A percentile compares a stretch with the other conserved stretches of the same genome.
These are phyloP conservation scores for Ulota crispa DNA, from an alignment of 225 moss, liverwort and hornwort genomes.

Conservation along the genomic window DNA sequence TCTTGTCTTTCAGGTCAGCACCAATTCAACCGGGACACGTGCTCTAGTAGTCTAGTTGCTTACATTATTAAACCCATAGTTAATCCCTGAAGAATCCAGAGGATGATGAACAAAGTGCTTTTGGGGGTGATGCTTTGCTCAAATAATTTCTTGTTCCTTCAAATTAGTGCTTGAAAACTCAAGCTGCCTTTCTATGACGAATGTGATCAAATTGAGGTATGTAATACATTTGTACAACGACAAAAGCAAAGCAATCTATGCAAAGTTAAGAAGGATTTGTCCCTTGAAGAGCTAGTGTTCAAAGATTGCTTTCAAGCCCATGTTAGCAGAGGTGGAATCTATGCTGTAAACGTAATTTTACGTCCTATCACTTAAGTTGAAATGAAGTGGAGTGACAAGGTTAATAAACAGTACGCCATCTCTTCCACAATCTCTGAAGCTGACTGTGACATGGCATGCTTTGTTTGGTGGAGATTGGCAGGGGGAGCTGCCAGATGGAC, in stretches of 20 bases:
- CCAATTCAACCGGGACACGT: background rate
- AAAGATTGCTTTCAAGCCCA: background rate
- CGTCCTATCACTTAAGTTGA: background rate
- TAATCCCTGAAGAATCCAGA: too few species aligned
- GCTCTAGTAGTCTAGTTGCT: background rate
- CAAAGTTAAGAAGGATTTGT: too few species aligned
- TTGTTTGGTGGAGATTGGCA: background rate
- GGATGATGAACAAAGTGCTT: too few species aligned
- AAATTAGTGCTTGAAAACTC: too few species aligned
- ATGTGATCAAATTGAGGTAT: too few species aligned
- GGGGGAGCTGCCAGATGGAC: slow-evolving; percentile 39
- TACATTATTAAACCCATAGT: background rate
- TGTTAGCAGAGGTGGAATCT: background rate
- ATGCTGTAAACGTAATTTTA: background rate
- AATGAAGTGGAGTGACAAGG: background rate
- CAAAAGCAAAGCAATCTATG: too few species aligned
- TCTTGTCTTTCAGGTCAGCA: slow-evolving; percentile 25
- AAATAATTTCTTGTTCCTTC: too few species aligned
- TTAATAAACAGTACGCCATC: background rate
- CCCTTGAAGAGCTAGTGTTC: background rate
- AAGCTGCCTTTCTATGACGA: too few species aligned
- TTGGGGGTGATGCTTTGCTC: too few species aligned
- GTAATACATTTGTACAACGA: too few species aligned
- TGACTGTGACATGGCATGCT: background rate
- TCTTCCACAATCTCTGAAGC: background rate